Conservation (phyloP, 2,329 filamentous ascomycete species). For the Corniculantispora saksenae region DNA sequence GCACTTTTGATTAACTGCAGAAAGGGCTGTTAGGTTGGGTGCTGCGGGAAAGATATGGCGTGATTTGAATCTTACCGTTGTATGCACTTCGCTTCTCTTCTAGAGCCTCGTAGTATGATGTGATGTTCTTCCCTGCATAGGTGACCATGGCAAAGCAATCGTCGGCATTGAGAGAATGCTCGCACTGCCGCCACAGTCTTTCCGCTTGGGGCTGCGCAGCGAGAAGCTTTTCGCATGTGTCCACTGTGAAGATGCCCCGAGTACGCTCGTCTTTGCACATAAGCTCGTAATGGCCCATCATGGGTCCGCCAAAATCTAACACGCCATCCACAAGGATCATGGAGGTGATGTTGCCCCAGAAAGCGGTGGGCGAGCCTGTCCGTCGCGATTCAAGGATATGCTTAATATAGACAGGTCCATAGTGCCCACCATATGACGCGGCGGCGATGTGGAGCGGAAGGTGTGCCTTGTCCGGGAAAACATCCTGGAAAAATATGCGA, state of each 20-base stretch:
- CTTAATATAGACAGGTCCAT: background rate
- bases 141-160: background rate
- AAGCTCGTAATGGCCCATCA: background rate
- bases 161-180: background rate
- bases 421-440: slow-evolving; percentile 30
- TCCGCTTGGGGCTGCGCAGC: background rate
- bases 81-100: background rate
- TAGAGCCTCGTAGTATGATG: background rate
- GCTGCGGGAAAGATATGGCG: background rate
- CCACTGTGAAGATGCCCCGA: background rate
- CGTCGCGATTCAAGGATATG: background rate
- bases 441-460: slow-evolving; percentile 46
- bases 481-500: slow-evolving; percentile 44
- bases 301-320: background rate
- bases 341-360: background rate
- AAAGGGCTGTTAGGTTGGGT: background rate
- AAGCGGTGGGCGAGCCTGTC: background rate
- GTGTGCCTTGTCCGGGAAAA: slow-evolving; percentile 40
- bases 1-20: slow-evolving; percentile 3
- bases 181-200: background rate
- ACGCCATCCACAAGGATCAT: background rate
- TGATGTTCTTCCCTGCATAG: background rate
- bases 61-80: background rate
- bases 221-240: background rate
- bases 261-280: background rate